These are phyloP conservation scores for Linderina pennispora DNA, from an alignment of 192 early-diverging fungal species.

Conservation along the genomic window DNA sequence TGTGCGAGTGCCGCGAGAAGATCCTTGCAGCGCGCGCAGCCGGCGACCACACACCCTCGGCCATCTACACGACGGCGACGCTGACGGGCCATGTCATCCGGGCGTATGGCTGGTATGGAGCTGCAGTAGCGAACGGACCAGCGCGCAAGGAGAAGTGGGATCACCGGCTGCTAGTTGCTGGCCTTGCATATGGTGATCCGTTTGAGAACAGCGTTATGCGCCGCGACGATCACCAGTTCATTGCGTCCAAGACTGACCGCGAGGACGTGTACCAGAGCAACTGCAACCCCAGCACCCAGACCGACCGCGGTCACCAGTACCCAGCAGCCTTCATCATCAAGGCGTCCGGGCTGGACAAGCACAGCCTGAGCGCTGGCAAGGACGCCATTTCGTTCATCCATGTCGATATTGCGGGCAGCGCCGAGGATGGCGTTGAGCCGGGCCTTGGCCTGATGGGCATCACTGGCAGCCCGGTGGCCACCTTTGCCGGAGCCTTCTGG, in stretches of 20 bases:
- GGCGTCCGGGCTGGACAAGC: conserved; percentile 68
- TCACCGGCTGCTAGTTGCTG: conserved; percentile 55
- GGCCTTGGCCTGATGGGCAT: conserved; percentile 65
- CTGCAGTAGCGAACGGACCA: conserved; percentile 70
- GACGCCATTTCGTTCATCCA: conserved; percentile 76
- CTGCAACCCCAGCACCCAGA: conserved; percentile 60
- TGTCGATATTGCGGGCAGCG: conserved; percentile 77
- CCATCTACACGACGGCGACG: conserved; percentile 77
- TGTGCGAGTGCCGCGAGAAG: conserved; percentile 67
- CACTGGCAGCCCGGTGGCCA: conserved; percentile 71
- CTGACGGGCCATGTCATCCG: conserved; percentile 80
- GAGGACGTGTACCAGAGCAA: conserved; percentile 87
- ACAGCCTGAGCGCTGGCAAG: conserved; percentile 55
- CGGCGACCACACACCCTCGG: conserved; percentile 40
- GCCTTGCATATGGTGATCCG: conserved; percentile 68
- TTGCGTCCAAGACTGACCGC: conserved; percentile 55
- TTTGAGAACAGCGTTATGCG: conserved; percentile 78
- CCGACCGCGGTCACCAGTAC: conserved; percentile 78
- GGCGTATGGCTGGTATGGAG: conserved; percentile 71
- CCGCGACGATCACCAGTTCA: conserved; percentile 66
- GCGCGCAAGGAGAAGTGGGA: conserved; percentile 58
- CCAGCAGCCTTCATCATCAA: conserved; percentile 78
- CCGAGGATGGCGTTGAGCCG: conserved; percentile 56
- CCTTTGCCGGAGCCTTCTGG: conserved; percentile 70
- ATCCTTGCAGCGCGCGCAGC: conserved; percentile 55